A percentile compares a stretch with the other conserved stretches of the same genome.
Conservation (phyloP, 2,329 filamentous ascomycete species). For the Pseudocercospora vitis region DNA sequence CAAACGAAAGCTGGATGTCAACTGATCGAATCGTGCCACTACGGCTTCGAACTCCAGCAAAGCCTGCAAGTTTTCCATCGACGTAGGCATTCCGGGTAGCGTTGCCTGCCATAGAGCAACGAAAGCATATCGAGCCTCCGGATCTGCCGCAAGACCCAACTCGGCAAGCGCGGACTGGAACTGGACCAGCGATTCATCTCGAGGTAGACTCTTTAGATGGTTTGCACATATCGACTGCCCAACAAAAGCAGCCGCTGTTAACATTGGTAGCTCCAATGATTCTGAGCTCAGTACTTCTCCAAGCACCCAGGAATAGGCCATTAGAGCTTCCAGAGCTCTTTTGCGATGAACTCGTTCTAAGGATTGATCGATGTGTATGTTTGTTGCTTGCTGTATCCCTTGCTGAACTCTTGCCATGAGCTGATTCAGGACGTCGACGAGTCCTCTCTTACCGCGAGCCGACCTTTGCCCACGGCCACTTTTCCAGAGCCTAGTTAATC, state of each 20-base stretch:
- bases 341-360: neutral
- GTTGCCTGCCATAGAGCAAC: constrained; percentile 53
- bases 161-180: constrained; percentile 9
- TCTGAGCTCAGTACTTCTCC: constrained; percentile 15
- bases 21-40: constrained; percentile 48
- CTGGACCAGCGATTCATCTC: neutral
- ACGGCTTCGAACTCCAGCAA: constrained; percentile 47
- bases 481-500: constrained; percentile 23
- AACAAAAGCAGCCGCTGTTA: constrained; percentile 20
- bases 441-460: constrained; percentile 8
- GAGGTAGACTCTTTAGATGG: neutral
- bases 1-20: constrained; percentile 25
- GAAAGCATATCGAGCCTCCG: constrained; percentile 24
- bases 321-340: constrained; percentile 2
- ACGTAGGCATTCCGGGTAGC: constrained; percentile 59
- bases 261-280: constrained; percentile 16
- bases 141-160: constrained; percentile 10
- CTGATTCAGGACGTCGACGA: constrained; percentile 12
- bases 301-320: constrained; percentile 20
- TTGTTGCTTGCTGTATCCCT: constrained; percentile 5
- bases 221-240: constrained; percentile 15
- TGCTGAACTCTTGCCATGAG: constrained; percentile 11
- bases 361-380: neutral
- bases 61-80: constrained; percentile 39
- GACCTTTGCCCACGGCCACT: constrained; percentile 6